These are phyloP conservation scores for Oryza longistaminata DNA, from an alignment of 176 grass and related monocot species.

Conservation along the genomic window DNA sequence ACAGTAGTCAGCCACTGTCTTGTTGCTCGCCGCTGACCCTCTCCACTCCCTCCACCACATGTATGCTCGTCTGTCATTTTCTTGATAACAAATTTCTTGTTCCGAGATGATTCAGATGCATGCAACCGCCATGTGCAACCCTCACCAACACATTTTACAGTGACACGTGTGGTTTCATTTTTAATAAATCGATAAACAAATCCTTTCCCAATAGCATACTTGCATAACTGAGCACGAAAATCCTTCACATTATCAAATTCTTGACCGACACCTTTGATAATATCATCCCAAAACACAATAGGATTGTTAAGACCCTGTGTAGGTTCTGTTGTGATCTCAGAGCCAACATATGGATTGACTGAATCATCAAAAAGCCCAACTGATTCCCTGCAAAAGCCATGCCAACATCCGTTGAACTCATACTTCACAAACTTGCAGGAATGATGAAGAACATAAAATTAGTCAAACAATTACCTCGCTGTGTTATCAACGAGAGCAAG, in stretches of 20 bases:
- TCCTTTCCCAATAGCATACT: constrained; percentile 88
- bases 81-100: constrained; percentile 94
- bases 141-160: constrained; percentile 76
- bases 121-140: constrained; percentile 87
- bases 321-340: constrained; percentile 52
- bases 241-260: constrained; percentile 99
- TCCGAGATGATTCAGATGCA: constrained; percentile 89
- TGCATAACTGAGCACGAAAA: constrained; percentile 92
- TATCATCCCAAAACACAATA: constrained; percentile 56
- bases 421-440: constrained; percentile 7
- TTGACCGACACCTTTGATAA: constrained; percentile 91
- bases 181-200: constrained; percentile 94
- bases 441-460: constrained; percentile 11
- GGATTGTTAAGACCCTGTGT: constrained; percentile 35
- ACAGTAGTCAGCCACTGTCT: constrained; percentile 89
- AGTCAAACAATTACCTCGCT: constrained; percentile 56
- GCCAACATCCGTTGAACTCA: constrained; percentile 14
- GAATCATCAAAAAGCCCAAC: constrained; percentile 66
- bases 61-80: constrained; percentile 93
- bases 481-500: constrained; percentile 53
- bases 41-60: constrained; percentile 79
- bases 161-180: constrained; percentile 88
- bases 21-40: constrained; percentile 82
- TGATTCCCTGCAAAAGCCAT: constrained; percentile 46
- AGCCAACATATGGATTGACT: constrained; percentile 53